phyloP scores from a whole-genome alignment of 176 grass and related monocot species.

The Oryza glaberrima region DNA sequence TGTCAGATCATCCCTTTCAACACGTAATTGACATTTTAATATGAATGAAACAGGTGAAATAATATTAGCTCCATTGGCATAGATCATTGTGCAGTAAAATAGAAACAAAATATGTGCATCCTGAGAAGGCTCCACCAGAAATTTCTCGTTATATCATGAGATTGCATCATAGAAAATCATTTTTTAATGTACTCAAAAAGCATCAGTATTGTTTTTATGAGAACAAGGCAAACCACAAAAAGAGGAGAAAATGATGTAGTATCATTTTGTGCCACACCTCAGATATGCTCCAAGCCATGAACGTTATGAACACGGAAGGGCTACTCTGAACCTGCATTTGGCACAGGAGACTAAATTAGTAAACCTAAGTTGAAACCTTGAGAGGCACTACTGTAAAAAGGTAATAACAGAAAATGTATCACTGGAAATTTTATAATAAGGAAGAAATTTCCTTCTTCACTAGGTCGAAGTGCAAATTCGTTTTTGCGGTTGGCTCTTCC shows the following conservation, averaged over 20 bases:
- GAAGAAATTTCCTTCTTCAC: background rate
- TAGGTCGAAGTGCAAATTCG: background rate
- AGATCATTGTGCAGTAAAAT: background rate
- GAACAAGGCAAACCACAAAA: background rate
- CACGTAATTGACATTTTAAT: background rate
- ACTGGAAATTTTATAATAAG: background rate
- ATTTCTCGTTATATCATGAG: background rate
- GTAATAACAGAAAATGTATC: background rate
- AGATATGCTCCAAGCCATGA: slow-evolving; percentile 82
- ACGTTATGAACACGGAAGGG: slow-evolving; percentile 81
- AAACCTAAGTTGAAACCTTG: background rate
- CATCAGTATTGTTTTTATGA: background rate
- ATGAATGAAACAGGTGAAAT: background rate
- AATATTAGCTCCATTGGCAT: background rate
- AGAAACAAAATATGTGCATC: background rate
- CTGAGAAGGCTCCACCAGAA: background rate
- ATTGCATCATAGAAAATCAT: background rate
- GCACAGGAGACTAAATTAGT: slow-evolving; percentile 29
- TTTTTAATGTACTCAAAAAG: background rate
- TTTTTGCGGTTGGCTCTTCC: background rate
- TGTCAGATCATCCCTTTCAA: background rate
- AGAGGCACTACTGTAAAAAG: background rate
- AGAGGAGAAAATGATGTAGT: background rate
- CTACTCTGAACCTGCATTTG: slow-evolving; percentile 76
- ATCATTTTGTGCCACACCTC: slow-evolving; percentile 44